Evolutionary conservation across 2,329 filamentous ascomycete species (phyloP).

Genomic region (Aspergillus aculeatus): DNA sequence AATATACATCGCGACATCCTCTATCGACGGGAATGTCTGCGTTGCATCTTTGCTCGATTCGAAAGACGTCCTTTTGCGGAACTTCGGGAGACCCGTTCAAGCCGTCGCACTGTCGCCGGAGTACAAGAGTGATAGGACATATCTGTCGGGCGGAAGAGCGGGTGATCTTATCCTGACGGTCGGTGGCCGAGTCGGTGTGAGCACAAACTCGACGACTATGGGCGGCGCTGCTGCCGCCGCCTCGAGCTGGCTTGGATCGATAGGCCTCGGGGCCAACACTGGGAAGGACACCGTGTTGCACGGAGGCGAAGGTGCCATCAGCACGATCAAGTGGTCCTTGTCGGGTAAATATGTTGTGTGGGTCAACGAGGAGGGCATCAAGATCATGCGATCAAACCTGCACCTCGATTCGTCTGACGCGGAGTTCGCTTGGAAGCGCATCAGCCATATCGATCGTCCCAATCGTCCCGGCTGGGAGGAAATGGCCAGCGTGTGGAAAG

Average conservation of each 20-base stretch:
- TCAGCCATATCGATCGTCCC: conserved; percentile 87
- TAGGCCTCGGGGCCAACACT: conserved; percentile 74
- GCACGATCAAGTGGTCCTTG: conserved; percentile 88
- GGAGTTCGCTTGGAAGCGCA: conserved; percentile 89
- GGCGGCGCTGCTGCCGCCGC: conserved; percentile 72
- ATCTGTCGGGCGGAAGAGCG: conserved; percentile 85
- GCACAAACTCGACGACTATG: conserved; percentile 79
- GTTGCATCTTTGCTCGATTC: conserved; percentile 81
- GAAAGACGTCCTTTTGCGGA: conserved; percentile 86
- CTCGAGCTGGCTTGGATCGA: conserved; percentile 85
- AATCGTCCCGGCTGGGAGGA: conserved; percentile 88
- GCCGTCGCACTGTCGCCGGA: conserved; percentile 92
- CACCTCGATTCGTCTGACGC: conserved; percentile 72
- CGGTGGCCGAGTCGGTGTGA: conserved; percentile 75
- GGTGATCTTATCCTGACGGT: conserved; percentile 84
- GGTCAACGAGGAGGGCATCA: conserved; percentile 96
- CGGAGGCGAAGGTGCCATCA: conserved; percentile 87
- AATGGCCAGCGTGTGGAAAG: conserved; percentile 95
- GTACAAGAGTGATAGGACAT: conserved; percentile 83
- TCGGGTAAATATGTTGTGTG: conserved; percentile 91
- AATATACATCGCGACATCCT: conserved; percentile 90
- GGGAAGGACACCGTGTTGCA: conserved; percentile 87
- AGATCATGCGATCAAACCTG: conserved; percentile 90
- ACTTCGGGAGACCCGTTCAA: conserved; percentile 90
- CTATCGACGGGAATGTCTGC: conserved; percentile 93